phyloP scores from a whole-genome alignment of 805 yeast species.

The Schizosaccharomyces cryophilus region DNA sequence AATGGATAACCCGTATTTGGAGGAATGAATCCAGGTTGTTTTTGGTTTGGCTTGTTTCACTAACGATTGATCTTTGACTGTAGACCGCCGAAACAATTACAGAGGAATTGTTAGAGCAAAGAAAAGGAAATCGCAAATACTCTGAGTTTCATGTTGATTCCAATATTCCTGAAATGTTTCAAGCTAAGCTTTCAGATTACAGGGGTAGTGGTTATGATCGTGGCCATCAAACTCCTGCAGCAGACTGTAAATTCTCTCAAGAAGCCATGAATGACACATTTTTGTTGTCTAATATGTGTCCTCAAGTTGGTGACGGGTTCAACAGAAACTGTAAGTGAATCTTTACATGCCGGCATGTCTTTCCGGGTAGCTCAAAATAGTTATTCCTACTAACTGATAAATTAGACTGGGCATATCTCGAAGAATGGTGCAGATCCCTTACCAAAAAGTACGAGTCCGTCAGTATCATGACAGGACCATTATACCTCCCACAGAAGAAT shows the following conservation, averaged over 20 bases:
- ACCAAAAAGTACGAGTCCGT: slow-evolving; percentile 51
- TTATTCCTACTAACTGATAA: not conserved
- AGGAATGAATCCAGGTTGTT: not conserved
- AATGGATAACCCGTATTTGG: too few species aligned
- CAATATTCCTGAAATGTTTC: slow-evolving; percentile 44
- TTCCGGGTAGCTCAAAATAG: not conserved
- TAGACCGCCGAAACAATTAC: slow-evolving; percentile 69
- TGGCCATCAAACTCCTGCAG: slow-evolving; percentile 83
- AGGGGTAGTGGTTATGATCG: slow-evolving; percentile 90
- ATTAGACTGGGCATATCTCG: slow-evolving; percentile 77
- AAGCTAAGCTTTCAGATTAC: slow-evolving; percentile 60
- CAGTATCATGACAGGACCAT: slow-evolving; percentile 78
- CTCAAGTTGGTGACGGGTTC: slow-evolving; percentile 94
- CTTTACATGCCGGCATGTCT: not conserved
- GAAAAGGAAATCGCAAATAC: slow-evolving; percentile 50
- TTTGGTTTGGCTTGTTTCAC: not conserved
- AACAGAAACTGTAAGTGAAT: slow-evolving; percentile 43
- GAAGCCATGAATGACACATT: slow-evolving; percentile 89
- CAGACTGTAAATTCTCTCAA: slow-evolving; percentile 80
- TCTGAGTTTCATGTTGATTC: slow-evolving; percentile 78
- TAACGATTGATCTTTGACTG: slow-evolving; percentile 4
- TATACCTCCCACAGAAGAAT: slow-evolving; percentile 56
- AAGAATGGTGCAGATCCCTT: slow-evolving; percentile 60
- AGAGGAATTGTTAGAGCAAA: slow-evolving; percentile 31
- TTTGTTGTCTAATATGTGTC: slow-evolving; percentile 68